Base-by-base conservation (phyloP, 768 basidiomycete genomes). In the Boletus patriciae region DNA sequence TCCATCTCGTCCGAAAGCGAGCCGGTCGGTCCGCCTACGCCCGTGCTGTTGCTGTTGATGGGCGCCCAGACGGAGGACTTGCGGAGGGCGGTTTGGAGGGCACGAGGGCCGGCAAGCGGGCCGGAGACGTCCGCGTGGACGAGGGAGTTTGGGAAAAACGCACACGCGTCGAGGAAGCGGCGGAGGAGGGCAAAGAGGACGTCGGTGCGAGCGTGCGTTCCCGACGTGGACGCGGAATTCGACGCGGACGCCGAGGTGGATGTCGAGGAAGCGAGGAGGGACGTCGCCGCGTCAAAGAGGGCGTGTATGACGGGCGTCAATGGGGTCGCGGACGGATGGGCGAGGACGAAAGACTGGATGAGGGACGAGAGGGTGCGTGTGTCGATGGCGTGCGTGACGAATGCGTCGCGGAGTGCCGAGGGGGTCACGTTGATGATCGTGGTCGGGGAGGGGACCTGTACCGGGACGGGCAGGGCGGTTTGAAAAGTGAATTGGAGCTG, bases 1-100 rank as follows among this genome's bases (percentile, higher is more conserved):
- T 85, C 82, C 80, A 86, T 81, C 64, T 85, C 83, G 61, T 83
- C 83, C 8, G 78, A 74, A 47, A 84, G 71, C 19, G 81, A 80
- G 0, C 70, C 56, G 6, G 66, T 61, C 11, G 51, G 43, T 5
- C 61, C 6, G 37, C 7, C 8, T 4, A 6, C 9, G 15, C 19
- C 25, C 18, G 12, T 10, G 37, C 37, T 16, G 16, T 2, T 13
- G 23, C 19, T 18, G 50, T 38, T 46, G 46, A 66, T 69, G 4
- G 81, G 76, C 0, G 74, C 73, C 84, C 84, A 86, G 8, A 78
- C 78, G 0, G 83, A 78, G 37, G 79, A 74, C 61, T 80, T 85
- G 57, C 84, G 80, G 23, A 85, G 79, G 29, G 77, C 79, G 73
- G 80, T 83, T 58, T 84, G 82, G 15, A 86, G 73, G 4, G 84